Base-by-base conservation (phyloP, 164 flowering plant species). In the Umbellularia californica region DNA sequence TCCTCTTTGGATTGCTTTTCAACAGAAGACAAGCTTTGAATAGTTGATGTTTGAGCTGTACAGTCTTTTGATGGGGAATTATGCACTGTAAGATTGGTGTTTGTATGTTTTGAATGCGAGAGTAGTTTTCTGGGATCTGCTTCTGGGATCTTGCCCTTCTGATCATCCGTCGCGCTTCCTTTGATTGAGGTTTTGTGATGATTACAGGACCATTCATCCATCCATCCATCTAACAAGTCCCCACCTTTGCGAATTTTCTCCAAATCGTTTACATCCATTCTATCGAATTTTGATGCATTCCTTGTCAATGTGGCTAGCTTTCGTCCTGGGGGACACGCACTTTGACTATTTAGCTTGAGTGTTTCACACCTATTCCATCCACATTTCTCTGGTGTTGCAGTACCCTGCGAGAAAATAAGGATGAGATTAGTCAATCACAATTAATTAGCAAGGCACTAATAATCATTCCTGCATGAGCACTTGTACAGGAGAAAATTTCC, bases 101-200 rank as follows among this genome's bases (percentile, higher is more conserved):
- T 75, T 28, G 73, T 75, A 62, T 68, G 73, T 23, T 75, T 87
- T 47, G 82, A 71, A 30, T 71, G 79, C 24, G 77, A 75, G 71
- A 72, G 84, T 50, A 94, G 95, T 75, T 86, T 89, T 83, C 91
- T 90, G 13, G 92, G 87, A 70, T 92, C 96, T 20, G 90, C 84
- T 79, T 92, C 96, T 5, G 90, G 90, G 62, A 92, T 89, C 82
- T 90, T 91, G 67, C 70, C 82, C 75, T 76, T 85, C 52, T 86
- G 90, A 75, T 90, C 89, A 70, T 88, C 88, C 4, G 63, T 41
- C 2, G 71, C 60, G 11, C 72, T 69, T 60, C 58, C 64, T 79
- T 74, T 83, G 35, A 47, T 30, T n/a, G 78, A 71, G 69, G 69
- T 47, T 20, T 77, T 78, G 68, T 58, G 41, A 69, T 70, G 71